A percentile compares a stretch with the other conserved stretches of the same genome.
Evolutionary conservation across 2,329 filamentous ascomycete genomes (phyloP).

Genomic region (Ophiosphaerella herpotricha): DNA sequence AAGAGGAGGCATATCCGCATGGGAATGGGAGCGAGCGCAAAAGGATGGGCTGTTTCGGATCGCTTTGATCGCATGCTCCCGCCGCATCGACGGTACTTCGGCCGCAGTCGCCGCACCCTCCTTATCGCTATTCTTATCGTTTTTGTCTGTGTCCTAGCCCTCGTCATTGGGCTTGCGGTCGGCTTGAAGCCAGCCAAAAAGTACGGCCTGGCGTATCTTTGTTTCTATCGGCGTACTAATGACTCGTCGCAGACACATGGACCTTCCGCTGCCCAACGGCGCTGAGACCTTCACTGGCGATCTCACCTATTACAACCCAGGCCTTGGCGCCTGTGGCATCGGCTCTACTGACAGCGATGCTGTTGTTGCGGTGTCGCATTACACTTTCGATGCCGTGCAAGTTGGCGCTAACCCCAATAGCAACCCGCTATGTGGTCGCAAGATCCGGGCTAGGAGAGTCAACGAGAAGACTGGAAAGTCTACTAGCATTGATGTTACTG

Average conservation of each 20-base stretch:
- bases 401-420: slow-evolving; percentile 60
- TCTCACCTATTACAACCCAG: slow-evolving; percentile 70
- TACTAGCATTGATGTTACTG: slow-evolving; percentile 63
- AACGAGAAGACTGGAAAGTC: slow-evolving; percentile 49
- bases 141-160: slow-evolving; percentile 42
- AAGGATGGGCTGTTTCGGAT: slow-evolving; percentile 31
- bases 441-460: slow-evolving; percentile 64
- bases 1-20: slow-evolving; percentile 10
- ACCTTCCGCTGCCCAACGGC: slow-evolving; percentile 59
- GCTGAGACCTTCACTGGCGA: slow-evolving; percentile 64
- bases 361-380: slow-evolving; percentile 69
- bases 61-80: slow-evolving; percentile 45
- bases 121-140: slow-evolving; percentile 40
- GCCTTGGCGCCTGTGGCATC: slow-evolving; percentile 71
- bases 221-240: slow-evolving; percentile 11
- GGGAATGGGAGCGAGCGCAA: slow-evolving; percentile 17
- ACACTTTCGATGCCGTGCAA: slow-evolving; percentile 66
- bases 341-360: slow-evolving; percentile 59
- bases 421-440: slow-evolving; percentile 70
- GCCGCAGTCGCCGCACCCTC: slow-evolving; percentile 46
- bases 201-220: slow-evolving; percentile 6
- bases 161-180: slow-evolving; percentile 51
- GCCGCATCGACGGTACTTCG: slow-evolving; percentile 46
- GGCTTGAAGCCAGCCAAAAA: slow-evolving; percentile 37
- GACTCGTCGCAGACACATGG: slow-evolving; percentile 31